Base-by-base conservation (phyloP, 805 yeast species). In the Myxozyma monticola region DNA sequence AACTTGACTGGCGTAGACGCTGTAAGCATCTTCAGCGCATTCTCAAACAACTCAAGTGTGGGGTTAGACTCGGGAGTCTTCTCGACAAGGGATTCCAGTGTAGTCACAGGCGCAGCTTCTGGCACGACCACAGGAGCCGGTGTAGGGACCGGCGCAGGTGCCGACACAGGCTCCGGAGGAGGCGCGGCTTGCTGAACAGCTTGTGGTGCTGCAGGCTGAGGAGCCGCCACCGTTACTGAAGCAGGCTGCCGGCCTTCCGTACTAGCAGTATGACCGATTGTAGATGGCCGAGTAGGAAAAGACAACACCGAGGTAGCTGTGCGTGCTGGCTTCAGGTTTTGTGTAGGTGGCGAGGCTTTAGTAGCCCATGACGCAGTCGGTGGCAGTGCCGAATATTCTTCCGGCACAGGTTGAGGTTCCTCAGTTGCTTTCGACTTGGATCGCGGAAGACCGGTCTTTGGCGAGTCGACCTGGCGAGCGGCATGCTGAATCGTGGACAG, bases 291-390 rank as follows among this genome's bases (percentile, higher is more conserved):
- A 1, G 85, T 74, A 63, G 54, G 62, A 65, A 65, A 64, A 6
- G 67, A 14, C 30, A 17, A 15, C 10, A 14, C 20, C 7, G 34
- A 18, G 24, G 37, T 31, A 12, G 34, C 4, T 18, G 53, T 37
- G 9, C 48, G 49, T 3, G 47, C 17, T 2, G 36, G 45, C 25
- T 53, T 53, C 25, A 49, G 40, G 42, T 53, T 53, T 22, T 37
- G 47, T 29, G 45, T 68, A 3, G 75, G 62, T 6, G 78, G 76
- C 2, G 76, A 71, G 20, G 53, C 54, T 20, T 60, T 45, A 40
- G 64, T 56, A 31, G 83, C 78, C 90, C 90, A 84, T 3, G 85
- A 80, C 1, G 84, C 87, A 17, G 88, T 77, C 1, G 84, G 76
- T 7, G 93, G 93, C 44, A 86, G 73, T 2, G 82, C 77, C 2